These are phyloP conservation scores for Phytophthora boehmeriae DNA, from an alignment of 352 stramenopile genomes.

Conservation along the genomic window DNA sequence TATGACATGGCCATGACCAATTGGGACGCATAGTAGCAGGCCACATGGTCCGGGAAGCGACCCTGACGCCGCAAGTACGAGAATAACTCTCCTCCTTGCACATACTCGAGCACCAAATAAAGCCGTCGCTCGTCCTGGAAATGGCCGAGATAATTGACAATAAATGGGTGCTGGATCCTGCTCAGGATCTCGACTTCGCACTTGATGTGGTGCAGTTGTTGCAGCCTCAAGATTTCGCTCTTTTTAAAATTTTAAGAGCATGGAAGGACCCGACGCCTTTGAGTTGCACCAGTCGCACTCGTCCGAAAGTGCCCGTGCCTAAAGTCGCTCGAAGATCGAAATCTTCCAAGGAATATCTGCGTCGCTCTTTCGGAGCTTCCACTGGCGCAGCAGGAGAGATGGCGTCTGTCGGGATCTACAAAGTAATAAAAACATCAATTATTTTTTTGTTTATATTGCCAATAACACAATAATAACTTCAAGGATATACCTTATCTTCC, in stretches of 20 bases:
- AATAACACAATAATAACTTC: background rate
- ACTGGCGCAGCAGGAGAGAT: slow-evolving; percentile 60
- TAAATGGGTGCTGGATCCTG: slow-evolving; percentile 89
- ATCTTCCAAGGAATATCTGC: slow-evolving; percentile 59
- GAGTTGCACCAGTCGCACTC: slow-evolving; percentile 84
- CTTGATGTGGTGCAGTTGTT: slow-evolving; percentile 92
- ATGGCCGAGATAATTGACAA: slow-evolving; percentile 86
- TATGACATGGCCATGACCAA: slow-evolving; percentile 90
- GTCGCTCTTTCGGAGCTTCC: slow-evolving; percentile 27
- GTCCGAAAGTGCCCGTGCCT: slow-evolving; percentile 89
- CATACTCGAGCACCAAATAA: slow-evolving; percentile 93
- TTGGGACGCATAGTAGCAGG: slow-evolving; percentile 90
- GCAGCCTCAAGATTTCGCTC: slow-evolving; percentile 86
- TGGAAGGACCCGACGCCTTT: slow-evolving; percentile 66
- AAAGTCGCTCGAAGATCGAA: slow-evolving; percentile 85
- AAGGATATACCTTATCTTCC: slow-evolving; percentile 33
- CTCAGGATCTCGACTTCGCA: slow-evolving; percentile 92
- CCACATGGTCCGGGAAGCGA: slow-evolving; percentile 79
- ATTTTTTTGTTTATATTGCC: slow-evolving; percentile 10
- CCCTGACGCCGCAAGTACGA: slow-evolving; percentile 89
- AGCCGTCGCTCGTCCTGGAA: slow-evolving; percentile 92
- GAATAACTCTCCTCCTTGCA: slow-evolving; percentile 93
- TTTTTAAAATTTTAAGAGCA: slow-evolving; percentile 95
- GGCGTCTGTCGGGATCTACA: slow-evolving; percentile 51
- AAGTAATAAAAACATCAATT: background rate